These are phyloP conservation scores for Hyaloperonospora arabidopsidis DNA, from an alignment of 352 stramenopile genomes.

Conservation along the genomic window DNA sequence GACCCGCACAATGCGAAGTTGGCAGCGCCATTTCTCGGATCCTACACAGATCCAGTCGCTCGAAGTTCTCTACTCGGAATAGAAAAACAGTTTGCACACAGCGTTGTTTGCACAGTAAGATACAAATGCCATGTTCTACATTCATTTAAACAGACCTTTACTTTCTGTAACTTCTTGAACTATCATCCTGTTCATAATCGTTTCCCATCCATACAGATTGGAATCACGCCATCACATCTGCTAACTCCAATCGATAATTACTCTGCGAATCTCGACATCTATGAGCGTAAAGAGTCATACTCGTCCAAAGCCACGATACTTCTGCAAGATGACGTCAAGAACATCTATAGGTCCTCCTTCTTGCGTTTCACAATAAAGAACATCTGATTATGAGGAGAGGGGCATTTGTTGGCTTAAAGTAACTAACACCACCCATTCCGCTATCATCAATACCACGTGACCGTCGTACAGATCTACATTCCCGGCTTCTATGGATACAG, in stretches of 20 bases:
- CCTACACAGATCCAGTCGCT: slow-evolving; percentile 29
- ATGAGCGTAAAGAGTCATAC: slow-evolving; percentile 15
- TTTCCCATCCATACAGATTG: too few relatives aligned
- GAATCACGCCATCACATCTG: too few relatives aligned
- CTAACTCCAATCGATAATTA: too few relatives aligned
- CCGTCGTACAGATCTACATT: slow-evolving; percentile 56
- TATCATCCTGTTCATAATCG: too few relatives aligned
- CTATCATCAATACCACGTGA: slow-evolving; percentile 56
- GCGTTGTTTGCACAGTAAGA: too few relatives aligned
- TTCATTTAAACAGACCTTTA: too few relatives aligned
- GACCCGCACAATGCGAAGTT: slow-evolving; percentile 33
- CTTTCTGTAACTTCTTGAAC: too few relatives aligned
- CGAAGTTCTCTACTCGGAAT: slow-evolving; percentile 34
- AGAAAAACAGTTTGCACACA: slow-evolving; percentile 13
- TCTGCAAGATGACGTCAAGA: slow-evolving; percentile 3
- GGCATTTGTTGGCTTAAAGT: slow-evolving; percentile 27
- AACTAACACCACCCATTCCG: slow-evolving; percentile 62
- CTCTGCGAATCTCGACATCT: slow-evolving; percentile 11
- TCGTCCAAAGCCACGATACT: slow-evolving; percentile 10
- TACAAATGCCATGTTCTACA: too few relatives aligned
- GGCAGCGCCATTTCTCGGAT: slow-evolving; percentile 35
- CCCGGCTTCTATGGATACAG: too few relatives aligned
- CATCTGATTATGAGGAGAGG: slow-evolving; percentile 52
- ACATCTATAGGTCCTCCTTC: slow-evolving; percentile 50
- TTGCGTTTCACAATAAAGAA: slow-evolving; percentile 60